Base-by-base conservation (phyloP, 2,329 filamentous ascomycete species). In the Beauveria sp. region DNA sequence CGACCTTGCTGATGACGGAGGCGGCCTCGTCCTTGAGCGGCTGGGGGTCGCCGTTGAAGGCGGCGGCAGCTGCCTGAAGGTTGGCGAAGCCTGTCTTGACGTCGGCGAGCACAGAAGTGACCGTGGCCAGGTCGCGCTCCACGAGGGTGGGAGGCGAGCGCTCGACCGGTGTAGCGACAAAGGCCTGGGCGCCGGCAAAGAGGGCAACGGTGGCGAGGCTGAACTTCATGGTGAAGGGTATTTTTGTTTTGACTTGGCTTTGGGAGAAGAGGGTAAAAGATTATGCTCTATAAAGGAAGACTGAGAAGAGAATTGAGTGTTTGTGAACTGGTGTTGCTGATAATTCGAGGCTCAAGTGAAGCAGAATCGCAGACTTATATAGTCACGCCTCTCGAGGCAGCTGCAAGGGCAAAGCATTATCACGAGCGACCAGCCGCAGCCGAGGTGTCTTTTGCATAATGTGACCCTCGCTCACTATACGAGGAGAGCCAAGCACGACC, bases 71-170 rank as follows among this genome's bases (percentile, higher is more conserved):
- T 18, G 9, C 24, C 28, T 48, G 53, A 20, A 65, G 47, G 44
- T 47, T 46, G 46, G n/a, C 30, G 51, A 63, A 62, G 43, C 62
- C 62, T 10, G 37, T 53, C 34, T 57, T 62, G 18, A 65, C 62
- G 5, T 60, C 53, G n/a, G 53, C 54, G 20, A 65, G 62, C 16
- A 65, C 63, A 9, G 56, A 59, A 6, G 53, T 63, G 51, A 58
- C 63, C 3, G 62, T 63, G 20, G 56, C 44, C 4, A 64, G 41
- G 40, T 65, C 63, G 18, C 62, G 63, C 24, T 60, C 60, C 18
- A 59, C 55, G 55, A 63, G 34, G 4, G 61, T 47, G 34, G 61
- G 52, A 20, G 58, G 51, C 12, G 44, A 55, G 48, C 53, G 46
- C 37, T 51, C 48, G 48, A 61, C 54, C 10, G 57, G 57, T 3